Evolutionary conservation across 2,329 filamentous ascomycete species (phyloP).

Genomic region (Epichloe scottii): DNA sequence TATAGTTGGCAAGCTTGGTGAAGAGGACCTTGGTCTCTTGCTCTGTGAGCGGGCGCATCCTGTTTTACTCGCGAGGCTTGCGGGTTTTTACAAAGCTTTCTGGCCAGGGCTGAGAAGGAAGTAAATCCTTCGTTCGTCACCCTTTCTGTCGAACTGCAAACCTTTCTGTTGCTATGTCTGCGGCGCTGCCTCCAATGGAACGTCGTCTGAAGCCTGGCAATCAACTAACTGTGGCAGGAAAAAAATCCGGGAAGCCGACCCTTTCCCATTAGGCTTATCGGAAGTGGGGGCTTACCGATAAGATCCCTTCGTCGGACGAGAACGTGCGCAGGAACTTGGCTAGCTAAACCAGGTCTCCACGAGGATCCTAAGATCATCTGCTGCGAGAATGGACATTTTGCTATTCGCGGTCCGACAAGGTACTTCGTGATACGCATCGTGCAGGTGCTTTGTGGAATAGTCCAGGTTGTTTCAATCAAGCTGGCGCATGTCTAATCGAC

Average conservation of each 20-base stretch:
- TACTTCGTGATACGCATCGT: no score
- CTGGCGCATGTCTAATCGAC: no score
- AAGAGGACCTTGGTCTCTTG: slow-evolving; percentile 72
- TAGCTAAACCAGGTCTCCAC: neutral
- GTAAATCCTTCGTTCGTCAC: no score
- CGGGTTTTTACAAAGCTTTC: neutral
- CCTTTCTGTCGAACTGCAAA: neutral
- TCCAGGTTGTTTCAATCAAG: no score
- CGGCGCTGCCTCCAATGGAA: neutral
- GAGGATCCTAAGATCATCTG: neutral
- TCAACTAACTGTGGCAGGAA: neutral
- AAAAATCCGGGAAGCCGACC: neutral
- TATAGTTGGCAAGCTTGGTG: slow-evolving; percentile 88
- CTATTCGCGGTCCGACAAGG: no score
- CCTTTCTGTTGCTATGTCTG: neutral
- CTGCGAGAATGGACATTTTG: no score
- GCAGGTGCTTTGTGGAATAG: no score
- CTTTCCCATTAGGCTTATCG: slow-evolving; percentile 1
- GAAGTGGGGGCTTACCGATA: slow-evolving; percentile 1
- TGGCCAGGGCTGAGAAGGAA: no score
- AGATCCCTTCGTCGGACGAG: neutral
- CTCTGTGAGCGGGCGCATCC: slow-evolving; percentile 73
- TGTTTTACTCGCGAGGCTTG: neutral
- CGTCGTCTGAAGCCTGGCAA: neutral
- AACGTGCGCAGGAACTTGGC: neutral